A percentile compares a stretch with the other conserved stretches of the same genome.
These are phyloP conservation scores for Parmales sp. DNA, from an alignment of 108 stramenopile species.

Conservation along the genomic window DNA sequence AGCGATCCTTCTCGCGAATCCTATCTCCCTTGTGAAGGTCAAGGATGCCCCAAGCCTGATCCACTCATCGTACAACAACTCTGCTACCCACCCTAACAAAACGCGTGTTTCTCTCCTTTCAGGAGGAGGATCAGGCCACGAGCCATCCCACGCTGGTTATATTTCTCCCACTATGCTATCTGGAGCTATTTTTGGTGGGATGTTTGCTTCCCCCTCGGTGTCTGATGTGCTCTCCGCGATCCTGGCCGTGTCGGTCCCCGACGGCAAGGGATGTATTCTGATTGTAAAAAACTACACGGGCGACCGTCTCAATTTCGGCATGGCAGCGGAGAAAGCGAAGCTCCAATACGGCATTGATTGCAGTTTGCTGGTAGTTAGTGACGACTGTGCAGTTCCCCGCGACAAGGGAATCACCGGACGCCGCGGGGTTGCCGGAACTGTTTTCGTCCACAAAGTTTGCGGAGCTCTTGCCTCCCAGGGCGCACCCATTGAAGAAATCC, in stretches of 20 bases:
- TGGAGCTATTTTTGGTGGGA: conserved; percentile 89
- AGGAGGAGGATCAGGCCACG: conserved; percentile 96
- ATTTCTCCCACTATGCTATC: conserved; percentile 85
- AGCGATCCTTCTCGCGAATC: too few relatives aligned
- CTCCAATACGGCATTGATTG: conserved; percentile 50
- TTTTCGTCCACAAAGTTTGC: conserved; percentile 89
- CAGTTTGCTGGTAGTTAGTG: conserved; percentile 81
- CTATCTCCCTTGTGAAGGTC: too few relatives aligned
- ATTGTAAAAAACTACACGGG: conserved; percentile 99
- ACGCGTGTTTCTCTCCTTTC: conserved; percentile 57
- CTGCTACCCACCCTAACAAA: too few relatives aligned
- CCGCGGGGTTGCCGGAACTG: conserved; percentile 91
- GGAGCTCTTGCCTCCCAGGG: conserved; percentile 78
- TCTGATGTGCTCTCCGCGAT: conserved; percentile 78
- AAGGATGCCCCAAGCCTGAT: too few relatives aligned
- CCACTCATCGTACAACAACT: too few relatives aligned
- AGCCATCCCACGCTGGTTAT: conserved; percentile 92
- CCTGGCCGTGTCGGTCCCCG: conserved; percentile 54
- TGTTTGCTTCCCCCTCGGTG: conserved; percentile 89
- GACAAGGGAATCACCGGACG: conserved; percentile 89
- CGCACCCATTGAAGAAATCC: conserved; percentile 55
- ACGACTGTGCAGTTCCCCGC: conserved; percentile 83
- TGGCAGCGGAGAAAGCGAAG: conserved; percentile 80
- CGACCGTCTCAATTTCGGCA: conserved; percentile 95
- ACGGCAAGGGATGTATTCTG: conserved; percentile 59